Evolutionary conservation across 148 eudicot species (phyloP).

Genomic region (Polygonum aviculare): DNA sequence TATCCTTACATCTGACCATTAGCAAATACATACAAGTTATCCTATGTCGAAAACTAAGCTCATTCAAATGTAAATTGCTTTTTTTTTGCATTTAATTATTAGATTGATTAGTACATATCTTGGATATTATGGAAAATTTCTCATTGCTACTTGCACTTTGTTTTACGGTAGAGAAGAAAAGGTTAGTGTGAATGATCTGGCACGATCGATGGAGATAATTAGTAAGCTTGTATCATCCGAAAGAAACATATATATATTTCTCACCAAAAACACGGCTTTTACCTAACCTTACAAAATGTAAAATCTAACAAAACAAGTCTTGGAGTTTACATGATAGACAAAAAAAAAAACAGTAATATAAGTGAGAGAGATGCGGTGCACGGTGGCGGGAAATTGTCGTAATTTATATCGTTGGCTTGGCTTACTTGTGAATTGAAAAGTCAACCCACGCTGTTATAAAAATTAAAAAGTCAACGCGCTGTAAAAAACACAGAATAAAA

Average conservation of each 20-base stretch:
- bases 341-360: background rate
- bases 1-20: background rate
- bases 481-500: background rate
- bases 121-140: background rate
- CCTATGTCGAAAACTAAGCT: no score
- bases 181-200: background rate
- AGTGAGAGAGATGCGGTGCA: conserved; percentile 3
- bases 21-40: no score
- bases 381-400: background rate
- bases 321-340: no score
- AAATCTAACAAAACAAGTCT: no score
- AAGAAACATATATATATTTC: background rate
- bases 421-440: background rate
- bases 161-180: background rate
- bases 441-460: background rate
- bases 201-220: background rate
- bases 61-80: background rate
- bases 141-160: background rate
- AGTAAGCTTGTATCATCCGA: background rate
- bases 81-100: background rate
- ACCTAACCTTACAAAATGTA: background rate
- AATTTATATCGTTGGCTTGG: background rate
- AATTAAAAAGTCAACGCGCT: no score
- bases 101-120: background rate
- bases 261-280: conserved; percentile 10